Evolutionary conservation across 1,284 basidiomycete species (phyloP).

Genomic region (Tylopilus microsporus): DNA sequence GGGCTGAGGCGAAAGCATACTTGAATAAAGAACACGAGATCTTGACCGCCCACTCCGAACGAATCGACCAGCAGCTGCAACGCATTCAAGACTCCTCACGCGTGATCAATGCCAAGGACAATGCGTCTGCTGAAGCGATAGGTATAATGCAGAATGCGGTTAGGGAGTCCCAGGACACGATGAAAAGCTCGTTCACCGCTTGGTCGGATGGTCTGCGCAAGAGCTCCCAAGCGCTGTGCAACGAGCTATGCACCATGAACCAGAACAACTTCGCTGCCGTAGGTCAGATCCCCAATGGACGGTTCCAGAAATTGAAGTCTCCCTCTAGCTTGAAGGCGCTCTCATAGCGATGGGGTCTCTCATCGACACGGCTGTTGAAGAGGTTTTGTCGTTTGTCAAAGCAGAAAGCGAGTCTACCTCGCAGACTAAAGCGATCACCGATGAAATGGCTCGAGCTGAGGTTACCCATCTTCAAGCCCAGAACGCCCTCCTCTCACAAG

Average conservation of each 20-base stretch:
- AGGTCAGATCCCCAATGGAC: constrained; percentile 18
- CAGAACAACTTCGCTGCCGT: constrained; percentile 44
- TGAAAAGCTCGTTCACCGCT: constrained; percentile 48
- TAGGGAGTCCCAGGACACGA: constrained; percentile 48
- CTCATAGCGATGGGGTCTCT: constrained; percentile 50
- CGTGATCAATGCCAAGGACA: constrained; percentile 55
- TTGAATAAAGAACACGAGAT: constrained; percentile 53
- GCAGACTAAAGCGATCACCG: constrained; percentile 49
- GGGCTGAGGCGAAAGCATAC: constrained; percentile 53
- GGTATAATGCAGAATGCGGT: constrained; percentile 44
- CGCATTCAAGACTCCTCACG: constrained; percentile 55
- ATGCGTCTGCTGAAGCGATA: constrained; percentile 51
- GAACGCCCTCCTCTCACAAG: constrained; percentile 60
- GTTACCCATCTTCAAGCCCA: constrained; percentile 65
- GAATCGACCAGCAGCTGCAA: constrained; percentile 59
- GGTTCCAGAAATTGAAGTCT: background rate
- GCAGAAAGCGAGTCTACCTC: constrained; percentile 50
- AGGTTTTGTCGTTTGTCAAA: constrained; percentile 55
- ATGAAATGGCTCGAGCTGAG: constrained; percentile 55
- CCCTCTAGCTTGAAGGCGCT: constrained; percentile 47
- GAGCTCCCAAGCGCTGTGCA: constrained; percentile 46
- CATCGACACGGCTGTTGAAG: constrained; percentile 56
- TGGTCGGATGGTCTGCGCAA: constrained; percentile 54
- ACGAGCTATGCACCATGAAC: constrained; percentile 42
- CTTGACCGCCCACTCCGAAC: constrained; percentile 47